Percentiles rank a stretch among this genome's conserved stretches.
phyloP scores from a whole-genome alignment of 148 eudicot genomes.

The Diospyros kaki region DNA sequence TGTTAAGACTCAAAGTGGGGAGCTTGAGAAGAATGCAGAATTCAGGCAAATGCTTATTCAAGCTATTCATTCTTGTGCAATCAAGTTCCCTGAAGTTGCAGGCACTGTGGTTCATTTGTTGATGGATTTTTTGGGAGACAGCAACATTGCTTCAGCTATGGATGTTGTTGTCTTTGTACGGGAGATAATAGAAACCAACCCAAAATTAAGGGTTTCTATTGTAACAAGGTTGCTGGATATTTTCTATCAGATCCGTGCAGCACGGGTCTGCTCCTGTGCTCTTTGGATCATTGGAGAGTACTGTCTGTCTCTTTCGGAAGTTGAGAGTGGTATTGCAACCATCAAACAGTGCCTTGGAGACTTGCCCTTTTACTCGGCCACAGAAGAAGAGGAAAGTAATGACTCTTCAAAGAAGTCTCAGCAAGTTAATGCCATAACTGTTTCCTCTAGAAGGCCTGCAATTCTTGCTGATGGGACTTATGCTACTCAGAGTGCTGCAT shows the following conservation, averaged over 20 bases:
- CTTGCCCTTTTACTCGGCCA: constrained; percentile 61
- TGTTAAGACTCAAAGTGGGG: constrained; percentile 77
- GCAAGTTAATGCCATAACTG: constrained; percentile 54
- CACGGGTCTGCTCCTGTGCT: constrained; percentile 79
- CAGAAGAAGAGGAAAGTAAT: constrained; percentile 58
- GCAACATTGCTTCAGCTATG: constrained; percentile 78
- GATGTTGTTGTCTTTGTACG: constrained; percentile 80
- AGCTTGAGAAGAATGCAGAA: constrained; percentile 80
- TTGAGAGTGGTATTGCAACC: constrained; percentile 70
- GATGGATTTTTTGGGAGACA: constrained; percentile 91
- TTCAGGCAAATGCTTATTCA: constrained; percentile 87
- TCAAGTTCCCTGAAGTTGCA: constrained; percentile 86
- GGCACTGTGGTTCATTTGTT: constrained; percentile 82
- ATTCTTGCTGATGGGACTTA: constrained; percentile 90
- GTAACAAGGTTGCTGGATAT: constrained; percentile 72
- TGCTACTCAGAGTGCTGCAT: constrained; percentile 86
- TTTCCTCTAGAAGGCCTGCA: constrained; percentile 72
- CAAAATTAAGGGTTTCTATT: constrained; percentile 77
- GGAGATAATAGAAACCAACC: constrained; percentile 80
- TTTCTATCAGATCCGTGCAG: constrained; percentile 80
- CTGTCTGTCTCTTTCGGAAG: constrained; percentile 79
- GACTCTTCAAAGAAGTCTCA: constrained; percentile 59
- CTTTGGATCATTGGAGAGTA: constrained; percentile 88
- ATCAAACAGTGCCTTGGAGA: constrained; percentile 82
- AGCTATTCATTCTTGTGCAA: constrained; percentile 81